Conservation (phyloP, 2,329 filamentous ascomycete species). For the Clonostachys byssicola region DNA sequence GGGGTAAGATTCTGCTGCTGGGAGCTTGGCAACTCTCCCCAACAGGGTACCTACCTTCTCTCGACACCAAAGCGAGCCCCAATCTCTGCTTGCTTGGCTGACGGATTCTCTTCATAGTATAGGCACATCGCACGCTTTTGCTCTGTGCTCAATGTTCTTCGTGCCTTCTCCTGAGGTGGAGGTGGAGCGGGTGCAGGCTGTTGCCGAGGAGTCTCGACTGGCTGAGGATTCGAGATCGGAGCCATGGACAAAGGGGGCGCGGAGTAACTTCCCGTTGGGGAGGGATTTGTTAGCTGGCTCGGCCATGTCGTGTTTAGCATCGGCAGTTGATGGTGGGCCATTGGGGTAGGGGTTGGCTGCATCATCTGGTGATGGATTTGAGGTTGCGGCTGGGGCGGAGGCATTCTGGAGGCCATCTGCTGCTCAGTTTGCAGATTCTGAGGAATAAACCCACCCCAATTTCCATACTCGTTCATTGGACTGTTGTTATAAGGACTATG, state of each 20-base stretch:
- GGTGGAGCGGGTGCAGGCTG: constrained; percentile 5
- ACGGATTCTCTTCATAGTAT: constrained; percentile 86
- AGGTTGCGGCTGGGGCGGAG: constrained; percentile 41
- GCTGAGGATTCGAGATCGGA: constrained; percentile 9
- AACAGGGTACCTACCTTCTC: constrained; percentile 66
- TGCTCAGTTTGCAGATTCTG: constrained; percentile 46
- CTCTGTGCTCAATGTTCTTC: constrained; percentile 86
- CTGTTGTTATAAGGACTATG: constrained; percentile 47
- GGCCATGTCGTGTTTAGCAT: constrained; percentile 76
- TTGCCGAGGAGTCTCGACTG: constrained; percentile 5
- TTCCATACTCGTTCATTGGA: constrained; percentile 62
- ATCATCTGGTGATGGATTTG: constrained; percentile 9
- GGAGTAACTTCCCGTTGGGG: constrained; percentile 45
- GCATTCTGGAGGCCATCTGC: constrained; percentile 48
- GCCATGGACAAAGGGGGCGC: constrained; percentile 53
- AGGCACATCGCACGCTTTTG: constrained; percentile 92
- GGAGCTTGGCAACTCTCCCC: no score
- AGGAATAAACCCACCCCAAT: constrained; percentile 43
- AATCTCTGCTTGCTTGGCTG: constrained; percentile 93
- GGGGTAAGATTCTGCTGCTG: background rate
- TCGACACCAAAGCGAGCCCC: constrained; percentile 94
- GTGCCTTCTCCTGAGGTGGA: constrained; percentile 54
- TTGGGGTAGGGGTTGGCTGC: constrained; percentile 30
- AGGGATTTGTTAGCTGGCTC: constrained; percentile 73
- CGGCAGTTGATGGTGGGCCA: constrained; percentile 46